Evolutionary conservation across 2,329 filamentous ascomycete genomes (phyloP).

Genomic region (Fusarium transvaalense): DNA sequence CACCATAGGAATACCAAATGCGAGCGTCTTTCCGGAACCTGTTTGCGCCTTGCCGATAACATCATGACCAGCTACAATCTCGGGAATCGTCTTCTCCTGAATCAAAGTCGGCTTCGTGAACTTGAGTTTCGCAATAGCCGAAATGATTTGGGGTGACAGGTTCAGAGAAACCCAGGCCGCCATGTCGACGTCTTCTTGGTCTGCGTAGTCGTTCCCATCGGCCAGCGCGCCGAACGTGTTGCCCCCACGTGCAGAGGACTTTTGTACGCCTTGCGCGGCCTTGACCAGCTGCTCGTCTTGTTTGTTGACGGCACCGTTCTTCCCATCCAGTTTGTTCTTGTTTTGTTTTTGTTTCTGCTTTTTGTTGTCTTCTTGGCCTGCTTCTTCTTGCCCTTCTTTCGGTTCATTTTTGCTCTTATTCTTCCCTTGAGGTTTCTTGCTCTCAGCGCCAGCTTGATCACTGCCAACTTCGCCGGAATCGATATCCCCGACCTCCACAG

Average conservation of each 20-base stretch:
- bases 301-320: conserved; percentile 38
- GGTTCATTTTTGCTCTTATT: conserved; percentile 50
- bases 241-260: conserved; percentile 56
- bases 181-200: conserved; percentile 73
- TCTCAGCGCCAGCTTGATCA: conserved; percentile 51
- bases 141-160: conserved; percentile 78
- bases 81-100: conserved; percentile 82
- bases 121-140: conserved; percentile 80
- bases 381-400: conserved; percentile 49
- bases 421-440: conserved; percentile 48
- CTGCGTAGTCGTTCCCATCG: conserved; percentile 66
- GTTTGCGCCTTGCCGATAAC: conserved; percentile 97
- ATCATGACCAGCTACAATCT: conserved; percentile 85
- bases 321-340: conserved; percentile 50
- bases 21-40: conserved; percentile 95
- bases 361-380: conserved; percentile 40
- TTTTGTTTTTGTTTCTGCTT: conserved; percentile 39
- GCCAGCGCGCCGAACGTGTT: conserved; percentile 69
- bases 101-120: conserved; percentile 87
- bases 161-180: conserved; percentile 82
- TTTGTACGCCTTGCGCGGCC: conserved; percentile 53
- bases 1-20: conserved; percentile 93
- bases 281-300: conserved; percentile 51
- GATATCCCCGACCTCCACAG: conserved; percentile 52
- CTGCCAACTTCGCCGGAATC: conserved; percentile 51